These are phyloP conservation scores for Linnemannia schmuckeri DNA, from an alignment of 192 early-diverging fungal genomes.

Conservation along the genomic window DNA sequence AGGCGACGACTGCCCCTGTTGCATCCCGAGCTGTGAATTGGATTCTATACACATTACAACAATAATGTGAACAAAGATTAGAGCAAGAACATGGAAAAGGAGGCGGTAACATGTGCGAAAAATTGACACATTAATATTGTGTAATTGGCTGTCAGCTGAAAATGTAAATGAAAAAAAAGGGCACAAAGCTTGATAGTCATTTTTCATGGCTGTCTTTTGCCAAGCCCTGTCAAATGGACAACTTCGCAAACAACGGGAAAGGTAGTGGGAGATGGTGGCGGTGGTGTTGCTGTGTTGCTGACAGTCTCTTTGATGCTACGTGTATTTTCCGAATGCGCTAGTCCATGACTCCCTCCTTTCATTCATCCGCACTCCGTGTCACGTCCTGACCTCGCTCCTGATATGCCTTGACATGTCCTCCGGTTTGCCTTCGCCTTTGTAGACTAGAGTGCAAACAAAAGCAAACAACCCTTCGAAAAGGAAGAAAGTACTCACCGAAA, in stretches of 20 bases:
- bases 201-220: neutral
- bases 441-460: neutral
- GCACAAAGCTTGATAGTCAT: neutral
- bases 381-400: neutral
- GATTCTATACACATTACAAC: constrained; percentile 59
- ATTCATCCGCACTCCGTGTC: neutral
- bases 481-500: constrained; percentile 60
- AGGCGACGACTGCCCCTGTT: constrained; percentile 70
- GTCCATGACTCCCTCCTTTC: neutral
- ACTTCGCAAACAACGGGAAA: neutral
- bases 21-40: constrained; percentile 79
- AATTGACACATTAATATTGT: neutral
- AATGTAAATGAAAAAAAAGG: neutral
- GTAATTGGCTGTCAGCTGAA: constrained; percentile 37
- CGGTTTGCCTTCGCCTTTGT: neutral
- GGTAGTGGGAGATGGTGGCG: neutral
- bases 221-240: neutral
- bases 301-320: neutral
- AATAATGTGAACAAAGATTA: neutral
- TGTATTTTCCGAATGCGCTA: neutral
- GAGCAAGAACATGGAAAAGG: neutral
- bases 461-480: neutral
- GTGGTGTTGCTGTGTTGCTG: neutral
- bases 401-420: neutral
- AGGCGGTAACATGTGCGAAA: constrained; percentile 33